Conservation (phyloP, 2,329 filamentous ascomycete genomes). For the Arthroderma sp. region DNA sequence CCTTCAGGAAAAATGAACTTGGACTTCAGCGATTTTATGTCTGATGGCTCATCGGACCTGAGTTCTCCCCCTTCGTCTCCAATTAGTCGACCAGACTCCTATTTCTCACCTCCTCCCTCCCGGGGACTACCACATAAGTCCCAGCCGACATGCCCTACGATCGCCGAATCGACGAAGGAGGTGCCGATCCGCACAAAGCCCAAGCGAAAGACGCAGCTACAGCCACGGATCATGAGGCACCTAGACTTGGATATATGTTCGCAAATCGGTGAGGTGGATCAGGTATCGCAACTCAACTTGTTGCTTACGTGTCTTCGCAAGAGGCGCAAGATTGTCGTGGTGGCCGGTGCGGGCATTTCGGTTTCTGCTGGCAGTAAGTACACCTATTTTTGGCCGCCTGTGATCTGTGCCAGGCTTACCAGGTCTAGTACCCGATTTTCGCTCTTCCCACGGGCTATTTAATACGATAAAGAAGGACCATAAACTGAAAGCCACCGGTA, state of each 20-base stretch:
- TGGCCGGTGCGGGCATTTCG: conserved; percentile 92
- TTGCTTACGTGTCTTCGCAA: conserved; percentile 64
- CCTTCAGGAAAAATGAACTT: too few relatives aligned
- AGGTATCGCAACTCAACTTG: conserved; percentile 52
- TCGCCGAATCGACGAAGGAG: conserved; percentile 30
- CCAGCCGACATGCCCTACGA: conserved; percentile 21
- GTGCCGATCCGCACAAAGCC: conserved; percentile 66
- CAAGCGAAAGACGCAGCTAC: conserved; percentile 45
- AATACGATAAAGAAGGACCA: conserved; percentile 72
- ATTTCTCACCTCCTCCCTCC: conserved; percentile 32
- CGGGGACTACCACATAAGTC: conserved; percentile 23
- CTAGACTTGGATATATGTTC: conserved; percentile 49
- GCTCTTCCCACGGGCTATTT: conserved; percentile 82
- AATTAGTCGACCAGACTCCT: conserved; percentile 24
- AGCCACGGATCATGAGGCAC: conserved; percentile 65
- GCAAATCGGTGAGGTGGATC: conserved; percentile 28
- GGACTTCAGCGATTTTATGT: conserved; percentile 8
- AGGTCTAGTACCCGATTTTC: conserved; percentile 73
- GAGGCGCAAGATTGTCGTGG: conserved; percentile 92
- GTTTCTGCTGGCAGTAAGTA: conserved; percentile 80
- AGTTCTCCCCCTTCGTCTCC: conserved; percentile 31
- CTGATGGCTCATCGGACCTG: conserved; percentile 27
- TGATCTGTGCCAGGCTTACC: conserved; percentile 11
- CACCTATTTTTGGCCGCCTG: conserved; percentile 9
- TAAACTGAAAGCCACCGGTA: conserved; percentile 83